Percentiles rank a stretch among this genome's conserved stretches.
Evolutionary conservation across 371 early-diverging fungal species (phyloP).

Genomic region (Apophysomyces elegans): DNA sequence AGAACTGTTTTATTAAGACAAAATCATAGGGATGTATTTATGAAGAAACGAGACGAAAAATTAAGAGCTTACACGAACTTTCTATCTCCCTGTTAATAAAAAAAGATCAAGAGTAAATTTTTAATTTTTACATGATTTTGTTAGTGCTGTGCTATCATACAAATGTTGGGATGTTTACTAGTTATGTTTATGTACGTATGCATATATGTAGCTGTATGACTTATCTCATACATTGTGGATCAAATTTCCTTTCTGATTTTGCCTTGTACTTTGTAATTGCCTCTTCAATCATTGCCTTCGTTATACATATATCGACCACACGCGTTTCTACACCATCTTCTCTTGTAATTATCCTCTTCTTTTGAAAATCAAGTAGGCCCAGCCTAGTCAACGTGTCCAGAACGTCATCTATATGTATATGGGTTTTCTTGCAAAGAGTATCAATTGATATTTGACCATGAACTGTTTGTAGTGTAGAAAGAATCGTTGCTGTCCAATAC

Average conservation of each 20-base stretch:
- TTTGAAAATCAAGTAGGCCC: conserved; percentile 33
- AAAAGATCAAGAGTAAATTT: no score
- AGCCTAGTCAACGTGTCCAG: conserved; percentile 37
- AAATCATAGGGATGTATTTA: no score
- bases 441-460: conserved; percentile 33
- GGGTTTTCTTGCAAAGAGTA: conserved; percentile 36
- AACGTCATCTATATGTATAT: conserved; percentile 47
- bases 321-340: not conserved
- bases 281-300: conserved; percentile 28
- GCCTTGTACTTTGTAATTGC: conserved; percentile 11
- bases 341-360: not conserved
- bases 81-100: not conserved
- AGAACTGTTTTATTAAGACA: no score
- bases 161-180: not conserved
- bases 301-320: conserved; percentile 24
- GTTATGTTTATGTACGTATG: not conserved
- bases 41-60: no score
- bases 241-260: not conserved
- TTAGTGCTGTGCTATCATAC: conserved; percentile 3
- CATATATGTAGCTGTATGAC: not conserved
- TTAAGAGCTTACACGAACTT: no score
- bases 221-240: conserved; percentile 1
- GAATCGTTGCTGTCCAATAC: conserved; percentile 75
- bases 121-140: not conserved
- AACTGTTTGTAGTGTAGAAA: conserved; percentile 40